Conservation (phyloP, 345 rosid species). For the Clarkia xantiana region DNA sequence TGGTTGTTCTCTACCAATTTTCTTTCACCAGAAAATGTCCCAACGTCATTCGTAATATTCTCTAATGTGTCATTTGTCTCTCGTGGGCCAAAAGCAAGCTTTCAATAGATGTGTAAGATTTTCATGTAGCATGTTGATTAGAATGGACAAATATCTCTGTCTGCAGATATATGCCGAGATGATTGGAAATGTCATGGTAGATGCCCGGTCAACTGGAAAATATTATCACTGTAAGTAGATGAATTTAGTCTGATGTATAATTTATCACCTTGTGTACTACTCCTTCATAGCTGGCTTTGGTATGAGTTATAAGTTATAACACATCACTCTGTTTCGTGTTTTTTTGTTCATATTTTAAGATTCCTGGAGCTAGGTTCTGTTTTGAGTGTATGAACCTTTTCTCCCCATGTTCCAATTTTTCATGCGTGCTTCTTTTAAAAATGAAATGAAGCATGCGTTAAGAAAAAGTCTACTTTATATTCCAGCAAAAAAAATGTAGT, state of each 20-base stretch:
- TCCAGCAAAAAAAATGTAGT: no score
- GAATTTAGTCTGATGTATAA: not conserved
- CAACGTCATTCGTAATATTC: not conserved
- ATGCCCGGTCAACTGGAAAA: conserved; percentile 98
- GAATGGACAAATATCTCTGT: not conserved
- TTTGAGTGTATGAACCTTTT: no score
- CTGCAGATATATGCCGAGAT: conserved; percentile 90
- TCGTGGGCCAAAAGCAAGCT: not conserved
- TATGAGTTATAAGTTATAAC: no score
- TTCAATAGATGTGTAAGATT: not conserved
- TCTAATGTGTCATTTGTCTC: not conserved
- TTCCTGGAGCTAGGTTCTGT: no score
- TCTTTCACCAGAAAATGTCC: not conserved
- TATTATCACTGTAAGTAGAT: conserved; percentile 84
- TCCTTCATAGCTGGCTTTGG: no score
- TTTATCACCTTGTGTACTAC: not conserved
- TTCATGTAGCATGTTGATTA: not conserved
- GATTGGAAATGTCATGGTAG: conserved; percentile 99
- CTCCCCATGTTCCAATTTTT: no score
- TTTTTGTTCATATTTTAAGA: no score
- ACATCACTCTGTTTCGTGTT: no score
- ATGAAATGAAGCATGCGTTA: no score
- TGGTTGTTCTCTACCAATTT: not conserved
- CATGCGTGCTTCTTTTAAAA: no score
- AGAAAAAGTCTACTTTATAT: no score